Base-by-base conservation (phyloP, 1,284 basidiomycete species). In the Earliella scabrosa region DNA sequence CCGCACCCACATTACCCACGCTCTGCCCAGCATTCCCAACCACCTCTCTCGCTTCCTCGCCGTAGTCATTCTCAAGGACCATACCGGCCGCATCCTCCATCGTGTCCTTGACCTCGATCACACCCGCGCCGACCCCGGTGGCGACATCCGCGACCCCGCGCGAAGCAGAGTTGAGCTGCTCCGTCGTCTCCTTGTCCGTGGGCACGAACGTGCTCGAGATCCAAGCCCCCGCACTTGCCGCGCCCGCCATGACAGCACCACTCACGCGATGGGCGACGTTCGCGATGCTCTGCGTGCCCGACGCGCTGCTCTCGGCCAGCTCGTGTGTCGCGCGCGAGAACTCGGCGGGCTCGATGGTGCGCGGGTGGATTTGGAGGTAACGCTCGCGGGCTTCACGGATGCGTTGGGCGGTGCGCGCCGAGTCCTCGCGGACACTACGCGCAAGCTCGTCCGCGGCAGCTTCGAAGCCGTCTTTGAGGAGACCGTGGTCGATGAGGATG, bases 401-500 rank as follows among this genome's bases (percentile, higher is more conserved):
- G 31, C 52, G 50, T 24, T 58, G 47, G 0, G 68, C 62, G n/a
- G 50, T 50, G 20, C 47, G 44, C 2, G 53, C 52, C 1, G 66
- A 61, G 48, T 59, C 58, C 31, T 68, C 67, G n/a, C 57, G 58
- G 13, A 67, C 54, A 40, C 64, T 66, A 31, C 64, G 57, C 8
- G 60, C 60, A 21, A 70, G 34, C 43, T 71, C 68, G 53, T 72
- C 70, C 6, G 65, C 63, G 13, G 58, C 57, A 24, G 69, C 69
- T 29, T 62, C 63, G 29, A 70, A 49, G 3, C 70, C 70, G 35
- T 63, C 68, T 40, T 70, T 69, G 45, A 70, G 52, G 13, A 72
- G 61, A 2, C 68, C 68, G 44, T 66, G 58, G 27, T 66, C 59
- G 24, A 68, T 56, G 24, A 68, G 58, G 13, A 59, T 51, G 45